Percentiles rank a stretch among this genome's conserved stretches.
These are phyloP conservation scores for Rhododendron ovatum DNA, from an alignment of 148 eudicot species.

Conservation along the genomic window DNA sequence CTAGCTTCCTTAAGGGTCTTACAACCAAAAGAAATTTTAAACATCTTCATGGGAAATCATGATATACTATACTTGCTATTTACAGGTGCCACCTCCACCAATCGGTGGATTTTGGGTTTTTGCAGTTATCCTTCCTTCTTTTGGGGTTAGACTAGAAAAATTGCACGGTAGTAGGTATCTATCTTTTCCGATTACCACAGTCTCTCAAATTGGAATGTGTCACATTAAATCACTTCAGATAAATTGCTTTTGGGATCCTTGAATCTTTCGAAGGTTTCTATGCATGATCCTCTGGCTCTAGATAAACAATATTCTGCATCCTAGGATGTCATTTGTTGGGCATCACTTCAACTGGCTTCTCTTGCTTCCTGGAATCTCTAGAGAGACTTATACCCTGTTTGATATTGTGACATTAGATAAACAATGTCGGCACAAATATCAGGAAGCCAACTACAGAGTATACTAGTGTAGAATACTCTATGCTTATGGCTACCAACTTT, in stretches of 20 bases:
- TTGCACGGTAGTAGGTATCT: neutral
- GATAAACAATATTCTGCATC: neutral
- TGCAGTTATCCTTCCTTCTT: neutral
- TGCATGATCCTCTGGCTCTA: neutral
- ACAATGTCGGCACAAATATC: slow-evolving; percentile 84
- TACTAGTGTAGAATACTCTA: slow-evolving; percentile 60
- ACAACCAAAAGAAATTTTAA: neutral
- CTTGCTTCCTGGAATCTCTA: neutral
- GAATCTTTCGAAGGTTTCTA: neutral
- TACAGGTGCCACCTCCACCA: neutral
- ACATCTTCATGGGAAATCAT: neutral
- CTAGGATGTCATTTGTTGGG: neutral
- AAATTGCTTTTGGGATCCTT: neutral
- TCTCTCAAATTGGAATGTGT: neutral
- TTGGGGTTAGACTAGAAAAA: neutral
- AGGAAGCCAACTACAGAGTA: slow-evolving; percentile 64
- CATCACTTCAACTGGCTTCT: neutral
- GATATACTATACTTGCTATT: neutral
- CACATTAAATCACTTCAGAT: neutral
- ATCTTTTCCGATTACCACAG: neutral
- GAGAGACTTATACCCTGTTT: neutral
- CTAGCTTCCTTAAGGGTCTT: neutral
- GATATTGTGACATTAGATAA: slow-evolving; percentile 40
- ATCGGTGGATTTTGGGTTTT: neutral
- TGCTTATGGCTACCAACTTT: slow-evolving; percentile 69